phyloP scores from a whole-genome alignment of 768 basidiomycete genomes.

The Sutorius australiensis region DNA sequence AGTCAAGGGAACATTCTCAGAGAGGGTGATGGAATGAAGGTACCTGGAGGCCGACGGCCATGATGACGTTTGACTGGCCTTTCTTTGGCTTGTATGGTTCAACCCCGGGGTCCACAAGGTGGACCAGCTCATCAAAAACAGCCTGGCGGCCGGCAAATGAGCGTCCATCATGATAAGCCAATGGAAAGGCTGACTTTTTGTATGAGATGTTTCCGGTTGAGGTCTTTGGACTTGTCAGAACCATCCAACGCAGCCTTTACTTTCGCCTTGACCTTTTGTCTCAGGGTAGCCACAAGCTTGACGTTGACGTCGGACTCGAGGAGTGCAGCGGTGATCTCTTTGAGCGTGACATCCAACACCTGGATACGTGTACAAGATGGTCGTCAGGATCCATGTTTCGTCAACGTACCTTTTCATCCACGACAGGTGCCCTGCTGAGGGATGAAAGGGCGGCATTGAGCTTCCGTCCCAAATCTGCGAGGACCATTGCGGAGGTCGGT shows the following conservation, averaged over 20 bases:
- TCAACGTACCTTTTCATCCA: conserved; percentile 81
- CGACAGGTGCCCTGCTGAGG: conserved; percentile 76
- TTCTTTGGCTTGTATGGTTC: conserved; percentile 97
- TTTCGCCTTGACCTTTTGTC: conserved; percentile 87
- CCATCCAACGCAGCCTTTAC: conserved; percentile 78
- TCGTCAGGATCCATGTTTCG: not conserved
- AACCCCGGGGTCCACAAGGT: conserved; percentile 91
- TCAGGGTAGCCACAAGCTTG: conserved; percentile 83
- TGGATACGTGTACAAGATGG: conserved; percentile 31
- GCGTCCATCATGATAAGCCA: not conserved
- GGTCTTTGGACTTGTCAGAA: conserved; percentile 71
- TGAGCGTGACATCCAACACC: conserved; percentile 92
- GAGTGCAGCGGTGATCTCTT: conserved; percentile 91
- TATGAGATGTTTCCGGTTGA: conserved; percentile 80
- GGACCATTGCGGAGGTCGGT: conserved; percentile 64
- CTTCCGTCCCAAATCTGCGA: conserved; percentile 90
- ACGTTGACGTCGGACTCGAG: conserved; percentile 98
- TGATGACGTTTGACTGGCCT: conserved; percentile 89
- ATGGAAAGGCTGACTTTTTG: conserved; percentile 64
- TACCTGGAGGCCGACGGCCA: conserved; percentile 96
- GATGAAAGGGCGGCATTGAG: conserved; percentile 93
- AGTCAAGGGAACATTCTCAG: conserved; percentile 1
- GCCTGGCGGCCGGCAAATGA: conserved; percentile 49
- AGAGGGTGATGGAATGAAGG: conserved; percentile 16
- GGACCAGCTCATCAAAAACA: conserved; percentile 94